Base-by-base conservation (phyloP, 768 basidiomycete species). In the Suillus clintonianus region DNA sequence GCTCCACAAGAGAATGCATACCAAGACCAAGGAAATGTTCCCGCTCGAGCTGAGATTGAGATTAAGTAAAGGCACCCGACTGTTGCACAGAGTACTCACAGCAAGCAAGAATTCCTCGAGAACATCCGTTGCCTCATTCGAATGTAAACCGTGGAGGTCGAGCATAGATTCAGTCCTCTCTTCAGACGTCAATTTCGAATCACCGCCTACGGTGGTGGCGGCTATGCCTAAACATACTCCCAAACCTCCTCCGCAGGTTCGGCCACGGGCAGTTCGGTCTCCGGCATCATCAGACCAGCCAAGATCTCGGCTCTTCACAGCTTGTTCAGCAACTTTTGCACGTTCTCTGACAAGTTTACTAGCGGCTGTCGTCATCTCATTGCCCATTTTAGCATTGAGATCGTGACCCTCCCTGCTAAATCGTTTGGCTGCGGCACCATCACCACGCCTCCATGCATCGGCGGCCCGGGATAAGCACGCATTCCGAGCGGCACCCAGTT, bases 371-470 rank as follows among this genome's bases (percentile, higher is more conserved):
- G 85, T 83, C 83, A 95, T 93, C 79, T 98, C 97, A 30, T 77
- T 80, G 48, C 86, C 82, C 94, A 99, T 97, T 76, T 92, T 92
- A 48, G 86, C 87, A 70, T 99, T 99, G 64, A 97, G 79, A 47
- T 97, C 94, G 69, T 97, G 93, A 1, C 95, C 97, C 71, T 99
- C 96, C 47, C 93, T 82, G 66, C 91, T 93, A 79, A 97, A 99
- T 54, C 94, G 83, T 77, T 98, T 97, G 42, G 97, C 97, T 0
- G 92, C 91, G 0, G 96, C 95, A 3, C 97, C 97, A 68, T 99
- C 97, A 1, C 97, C 96, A 2, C 94, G 85, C 61, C 94, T 84
- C 93, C 95, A 99, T 4, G 96, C 95, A 70, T 97, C 95, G 3
- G 97, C 97, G 14, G 97, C 97, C 50, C 95, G 87, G 2, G 94